A percentile compares a stretch with the other conserved stretches of the same genome.
These are phyloP conservation scores for Kitagawia praeruptora DNA, from an alignment of 129 eudicot genomes.

Conservation along the genomic window DNA sequence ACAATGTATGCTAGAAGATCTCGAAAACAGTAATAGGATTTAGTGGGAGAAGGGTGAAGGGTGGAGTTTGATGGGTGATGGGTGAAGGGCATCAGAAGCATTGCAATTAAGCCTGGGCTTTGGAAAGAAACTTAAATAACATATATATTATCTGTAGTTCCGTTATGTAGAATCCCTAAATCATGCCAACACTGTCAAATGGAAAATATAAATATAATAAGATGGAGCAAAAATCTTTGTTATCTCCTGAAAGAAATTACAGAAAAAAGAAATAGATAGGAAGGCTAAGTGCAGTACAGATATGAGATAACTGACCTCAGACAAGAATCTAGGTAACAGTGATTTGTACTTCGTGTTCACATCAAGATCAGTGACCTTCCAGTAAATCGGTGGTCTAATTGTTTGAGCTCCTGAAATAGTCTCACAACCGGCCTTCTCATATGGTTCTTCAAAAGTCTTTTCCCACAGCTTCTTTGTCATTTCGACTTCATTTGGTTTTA, in stretches of 20 bases:
- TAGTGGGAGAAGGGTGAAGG: too few relatives aligned
- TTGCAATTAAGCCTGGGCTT: not conserved
- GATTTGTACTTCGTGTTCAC: slow-evolving; percentile 62
- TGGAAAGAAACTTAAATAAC: not conserved
- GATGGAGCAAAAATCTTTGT: not conserved
- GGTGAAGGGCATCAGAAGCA: not conserved
- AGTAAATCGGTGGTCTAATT: slow-evolving; percentile 33
- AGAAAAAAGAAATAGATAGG: not conserved
- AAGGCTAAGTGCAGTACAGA: not conserved
- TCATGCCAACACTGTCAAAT: not conserved
- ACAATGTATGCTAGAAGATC: not conserved
- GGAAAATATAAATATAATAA: not conserved
- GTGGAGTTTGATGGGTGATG: not conserved
- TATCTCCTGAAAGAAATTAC: not conserved
- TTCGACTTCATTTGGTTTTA: slow-evolving; percentile 43
- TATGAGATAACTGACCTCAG: slow-evolving; percentile 53
- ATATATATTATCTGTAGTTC: not conserved
- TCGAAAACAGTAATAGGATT: too few relatives aligned
- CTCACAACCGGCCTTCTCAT: slow-evolving; percentile 79
- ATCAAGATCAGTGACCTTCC: slow-evolving; percentile 62
- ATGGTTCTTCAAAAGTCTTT: slow-evolving; percentile 67
- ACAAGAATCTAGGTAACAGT: slow-evolving; percentile 60
- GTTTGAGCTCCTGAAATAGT: slow-evolving; percentile 20
- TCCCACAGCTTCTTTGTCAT: slow-evolving; percentile 70
- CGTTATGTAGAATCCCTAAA: not conserved